A percentile compares a stretch with the other conserved stretches of the same genome.
phyloP scores from a whole-genome alignment of 2,329 filamentous ascomycete species.

The Cryphonectria naterciae region DNA sequence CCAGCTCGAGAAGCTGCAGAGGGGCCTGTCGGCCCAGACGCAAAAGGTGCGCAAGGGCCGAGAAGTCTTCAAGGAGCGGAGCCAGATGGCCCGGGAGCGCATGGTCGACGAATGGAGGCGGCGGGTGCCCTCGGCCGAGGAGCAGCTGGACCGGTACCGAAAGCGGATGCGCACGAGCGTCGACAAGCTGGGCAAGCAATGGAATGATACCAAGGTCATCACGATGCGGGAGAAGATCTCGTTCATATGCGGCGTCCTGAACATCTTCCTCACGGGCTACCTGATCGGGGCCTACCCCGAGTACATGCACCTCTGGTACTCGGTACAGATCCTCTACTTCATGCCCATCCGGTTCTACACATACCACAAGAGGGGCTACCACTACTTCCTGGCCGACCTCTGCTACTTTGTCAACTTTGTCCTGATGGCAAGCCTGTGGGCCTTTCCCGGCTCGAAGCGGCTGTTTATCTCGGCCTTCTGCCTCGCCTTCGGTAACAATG shows the following conservation, averaged over 20 bases:
- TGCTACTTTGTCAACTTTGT: conserved; percentile 98
- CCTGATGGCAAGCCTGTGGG: conserved; percentile 80
- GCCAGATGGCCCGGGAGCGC: conserved; percentile 79
- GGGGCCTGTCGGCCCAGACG: conserved; percentile 78
- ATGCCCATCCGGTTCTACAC: conserved; percentile 95
- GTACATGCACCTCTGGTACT: conserved; percentile 93
- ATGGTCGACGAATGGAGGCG: conserved; percentile 93
- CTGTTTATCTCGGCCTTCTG: conserved; percentile 93
- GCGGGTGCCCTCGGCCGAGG: conserved; percentile 82
- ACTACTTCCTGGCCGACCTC: conserved; percentile 95
- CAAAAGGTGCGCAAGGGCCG: conserved; percentile 83
- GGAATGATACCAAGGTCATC: conserved; percentile 88
- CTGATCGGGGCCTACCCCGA: conserved; percentile 84
- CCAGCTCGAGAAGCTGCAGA: conserved; percentile 88
- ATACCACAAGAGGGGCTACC: conserved; percentile 89
- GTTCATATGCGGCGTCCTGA: conserved; percentile 94
- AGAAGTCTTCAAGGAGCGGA: conserved; percentile 76
- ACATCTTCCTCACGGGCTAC: conserved; percentile 96
- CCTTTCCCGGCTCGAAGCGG: conserved; percentile 86
- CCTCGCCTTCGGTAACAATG: conserved; percentile 93
- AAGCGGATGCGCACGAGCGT: conserved; percentile 86
- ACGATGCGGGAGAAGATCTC: conserved; percentile 91
- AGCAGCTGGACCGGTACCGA: conserved; percentile 89
- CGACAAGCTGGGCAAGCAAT: conserved; percentile 81
- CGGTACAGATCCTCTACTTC: conserved; percentile 84